Conservation (phyloP, 495 filamentous ascomycete species). For the Evernia prunastri region DNA sequence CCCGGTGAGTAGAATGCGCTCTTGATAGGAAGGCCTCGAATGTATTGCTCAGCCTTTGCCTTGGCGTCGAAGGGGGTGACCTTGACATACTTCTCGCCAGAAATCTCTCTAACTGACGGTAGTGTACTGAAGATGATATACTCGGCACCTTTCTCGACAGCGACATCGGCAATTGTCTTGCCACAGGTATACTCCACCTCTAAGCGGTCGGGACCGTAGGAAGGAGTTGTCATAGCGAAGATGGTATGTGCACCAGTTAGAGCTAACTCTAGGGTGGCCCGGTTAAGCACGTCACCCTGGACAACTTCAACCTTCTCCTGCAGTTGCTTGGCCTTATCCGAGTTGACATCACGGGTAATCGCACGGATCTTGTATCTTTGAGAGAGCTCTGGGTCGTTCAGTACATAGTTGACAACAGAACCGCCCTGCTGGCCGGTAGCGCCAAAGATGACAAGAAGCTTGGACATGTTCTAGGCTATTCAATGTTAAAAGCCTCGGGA, state of each 20-base stretch:
- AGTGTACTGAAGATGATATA: constrained; percentile 48
- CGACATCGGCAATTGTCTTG: constrained; percentile 43
- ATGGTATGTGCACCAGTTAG: constrained; percentile 42
- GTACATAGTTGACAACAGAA: constrained; percentile 48
- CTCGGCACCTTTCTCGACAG: constrained; percentile 38
- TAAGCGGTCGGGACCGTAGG: constrained; percentile 30
- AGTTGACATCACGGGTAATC: constrained; percentile 40
- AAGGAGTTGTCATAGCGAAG: constrained; percentile 42
- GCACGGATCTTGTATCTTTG: constrained; percentile 48
- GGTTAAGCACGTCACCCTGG: constrained; percentile 34
- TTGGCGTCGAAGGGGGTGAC: constrained; percentile 36
- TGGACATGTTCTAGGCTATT: constrained; percentile 30
- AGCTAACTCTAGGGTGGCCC: constrained; percentile 37
- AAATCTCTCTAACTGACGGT: constrained; percentile 31
- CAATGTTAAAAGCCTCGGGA: background rate
- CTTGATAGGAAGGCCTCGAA: constrained; percentile 34
- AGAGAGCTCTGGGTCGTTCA: constrained; percentile 43
- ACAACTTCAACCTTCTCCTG: constrained; percentile 32
- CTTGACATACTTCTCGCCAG: constrained; percentile 34
- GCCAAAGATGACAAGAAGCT: constrained; percentile 53
- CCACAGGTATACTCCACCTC: constrained; percentile 36
- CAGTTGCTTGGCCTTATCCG: constrained; percentile 27
- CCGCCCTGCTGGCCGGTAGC: constrained; percentile 58
- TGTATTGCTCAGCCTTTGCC: constrained; percentile 38
- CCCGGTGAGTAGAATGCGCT: constrained; percentile 28